These are phyloP conservation scores for Fraxinus pennsylvanica DNA, from an alignment of 257 asterid genomes.

Conservation along the genomic window DNA sequence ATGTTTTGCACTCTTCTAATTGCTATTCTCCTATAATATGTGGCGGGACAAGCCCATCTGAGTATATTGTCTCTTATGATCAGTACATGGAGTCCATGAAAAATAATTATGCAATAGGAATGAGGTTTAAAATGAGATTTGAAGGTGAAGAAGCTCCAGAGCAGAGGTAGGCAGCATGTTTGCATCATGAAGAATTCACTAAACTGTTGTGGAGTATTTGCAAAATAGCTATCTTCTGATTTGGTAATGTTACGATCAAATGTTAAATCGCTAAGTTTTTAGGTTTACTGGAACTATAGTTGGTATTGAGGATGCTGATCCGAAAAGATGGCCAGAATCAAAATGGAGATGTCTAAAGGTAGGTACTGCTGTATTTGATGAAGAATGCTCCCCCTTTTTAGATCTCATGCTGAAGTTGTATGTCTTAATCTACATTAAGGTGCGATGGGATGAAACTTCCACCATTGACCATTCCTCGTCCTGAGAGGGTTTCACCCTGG, in stretches of 20 bases:
- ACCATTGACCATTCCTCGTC: conserved; percentile 74
- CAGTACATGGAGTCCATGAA: conserved; percentile 77
- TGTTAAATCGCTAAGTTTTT: conserved; percentile 3
- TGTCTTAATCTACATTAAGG: conserved; percentile 43
- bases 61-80: conserved; percentile 80
- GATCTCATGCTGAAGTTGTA: conserved; percentile 13
- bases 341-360: conserved; percentile 99
- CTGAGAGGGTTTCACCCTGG: conserved; percentile 97
- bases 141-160: conserved; percentile 99
- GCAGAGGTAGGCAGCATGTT: conserved; percentile 63
- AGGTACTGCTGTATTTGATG: conserved; percentile 9
- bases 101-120: conserved; percentile 78
- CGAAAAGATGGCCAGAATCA: conserved; percentile 74
- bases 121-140: conserved; percentile 96
- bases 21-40: background rate
- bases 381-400: background rate
- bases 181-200: conserved; percentile 14
- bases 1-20: conserved; percentile 10
- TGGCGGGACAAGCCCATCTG: conserved; percentile 88
- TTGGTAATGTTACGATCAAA: conserved; percentile 2
- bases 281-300: conserved; percentile 95
- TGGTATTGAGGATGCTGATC: conserved; percentile 80
- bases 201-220: conserved; percentile 8
- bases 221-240: conserved; percentile 4
- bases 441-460: conserved; percentile 96